Conservation (phyloP, 305 asterid genomes). For the Fraxinus xanthoxyloides region DNA sequence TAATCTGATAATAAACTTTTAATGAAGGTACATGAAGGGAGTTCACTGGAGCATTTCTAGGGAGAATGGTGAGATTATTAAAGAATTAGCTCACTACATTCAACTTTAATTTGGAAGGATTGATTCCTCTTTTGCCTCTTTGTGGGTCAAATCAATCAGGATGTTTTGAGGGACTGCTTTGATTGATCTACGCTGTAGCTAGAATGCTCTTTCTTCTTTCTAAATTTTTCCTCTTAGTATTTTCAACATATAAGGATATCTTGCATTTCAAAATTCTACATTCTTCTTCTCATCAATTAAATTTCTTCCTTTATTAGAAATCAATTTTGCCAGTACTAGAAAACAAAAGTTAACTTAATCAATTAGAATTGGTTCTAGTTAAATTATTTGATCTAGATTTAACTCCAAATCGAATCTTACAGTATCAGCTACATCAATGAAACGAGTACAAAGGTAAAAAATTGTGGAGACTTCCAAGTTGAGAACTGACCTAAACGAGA, state of each 20-base stretch:
- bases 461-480: conserved; percentile 16
- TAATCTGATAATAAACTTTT: background rate
- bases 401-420: conserved; percentile 12
- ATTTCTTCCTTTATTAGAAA: background rate
- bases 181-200: background rate
- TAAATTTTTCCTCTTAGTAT: background rate
- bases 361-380: background rate
- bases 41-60: background rate
- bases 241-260: background rate
- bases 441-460: conserved; percentile 20
- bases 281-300: background rate
- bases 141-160: background rate
- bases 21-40: background rate
- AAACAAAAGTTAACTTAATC: background rate
- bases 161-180: background rate
- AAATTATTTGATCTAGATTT: background rate
- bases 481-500: conserved; percentile 84
- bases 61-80: background rate
- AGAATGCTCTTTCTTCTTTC: background rate
- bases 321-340: background rate
- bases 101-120: background rate
- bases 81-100: background rate
- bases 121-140: background rate
- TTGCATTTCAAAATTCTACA: background rate
- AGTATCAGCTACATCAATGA: conserved; percentile 6